phyloP scores from a whole-genome alignment of 2,329 filamentous ascomycete genomes.

The Diaporthe velutina region DNA sequence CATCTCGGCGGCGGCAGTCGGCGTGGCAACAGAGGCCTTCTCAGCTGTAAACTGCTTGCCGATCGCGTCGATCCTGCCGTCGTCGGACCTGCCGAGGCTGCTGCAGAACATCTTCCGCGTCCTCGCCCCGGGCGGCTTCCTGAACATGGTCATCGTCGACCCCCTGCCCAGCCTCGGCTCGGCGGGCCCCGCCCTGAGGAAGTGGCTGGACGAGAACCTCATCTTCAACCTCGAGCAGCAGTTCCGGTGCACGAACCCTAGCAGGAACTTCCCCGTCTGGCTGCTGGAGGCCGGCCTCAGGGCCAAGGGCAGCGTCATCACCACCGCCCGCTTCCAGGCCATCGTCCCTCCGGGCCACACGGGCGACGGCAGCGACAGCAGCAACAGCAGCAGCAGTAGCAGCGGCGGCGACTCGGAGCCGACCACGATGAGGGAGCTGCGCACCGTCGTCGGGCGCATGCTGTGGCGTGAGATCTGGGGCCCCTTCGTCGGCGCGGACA shows the following conservation, averaged over 20 bases:
- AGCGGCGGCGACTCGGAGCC: conserved; percentile 40
- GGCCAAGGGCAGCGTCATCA: conserved; percentile 60
- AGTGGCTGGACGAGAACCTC: conserved; percentile 74
- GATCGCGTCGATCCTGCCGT: conserved; percentile 69
- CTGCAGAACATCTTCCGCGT: conserved; percentile 69
- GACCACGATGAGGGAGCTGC: conserved; percentile 50
- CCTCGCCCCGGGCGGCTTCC: conserved; percentile 65
- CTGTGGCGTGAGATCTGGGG: conserved; percentile 75
- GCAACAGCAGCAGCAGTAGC: conserved; percentile 44
- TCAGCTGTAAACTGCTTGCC: conserved; percentile 65
- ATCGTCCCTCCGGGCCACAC: conserved; percentile 43
- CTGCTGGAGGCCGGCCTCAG: conserved; percentile 67
- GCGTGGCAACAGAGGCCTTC: conserved; percentile 59
- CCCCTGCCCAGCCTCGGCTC: conserved; percentile 68
- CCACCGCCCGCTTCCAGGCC: conserved; percentile 64
- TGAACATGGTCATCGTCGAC: conserved; percentile 74
- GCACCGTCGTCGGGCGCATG: conserved; percentile 66
- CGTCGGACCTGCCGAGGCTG: conserved; percentile 67
- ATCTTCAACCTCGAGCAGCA: conserved; percentile 69
- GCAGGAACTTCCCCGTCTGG: conserved; percentile 69
- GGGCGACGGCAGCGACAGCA: conserved; percentile 25
- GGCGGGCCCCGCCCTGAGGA: conserved; percentile 67
- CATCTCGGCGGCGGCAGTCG: conserved; percentile 51
- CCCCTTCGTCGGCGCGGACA: conserved; percentile 58
- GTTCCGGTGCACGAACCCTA: conserved; percentile 72